A percentile compares a stretch with the other conserved stretches of the same genome.
phyloP scores from a whole-genome alignment of 805 yeast species.

The Starmerella apis region DNA sequence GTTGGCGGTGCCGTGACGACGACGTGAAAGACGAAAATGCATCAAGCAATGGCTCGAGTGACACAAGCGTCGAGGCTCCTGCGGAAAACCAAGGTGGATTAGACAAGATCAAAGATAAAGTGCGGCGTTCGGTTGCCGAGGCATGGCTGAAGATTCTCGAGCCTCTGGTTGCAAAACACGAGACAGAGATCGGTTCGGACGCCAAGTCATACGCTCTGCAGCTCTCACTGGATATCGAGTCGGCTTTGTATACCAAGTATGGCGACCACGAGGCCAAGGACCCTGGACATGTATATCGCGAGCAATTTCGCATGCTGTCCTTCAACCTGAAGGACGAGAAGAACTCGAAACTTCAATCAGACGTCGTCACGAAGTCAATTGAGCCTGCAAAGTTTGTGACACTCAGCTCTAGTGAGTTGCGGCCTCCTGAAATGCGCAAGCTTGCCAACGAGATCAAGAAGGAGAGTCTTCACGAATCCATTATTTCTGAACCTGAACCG shows the following conservation, averaged over 20 bases:
- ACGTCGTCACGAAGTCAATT: constrained; percentile 46
- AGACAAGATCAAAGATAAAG: constrained; percentile 28
- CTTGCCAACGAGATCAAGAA: constrained; percentile 62
- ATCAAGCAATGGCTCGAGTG: too few relatives aligned
- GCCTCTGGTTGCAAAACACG: background rate
- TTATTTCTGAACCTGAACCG: constrained; percentile 45
- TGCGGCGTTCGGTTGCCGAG: constrained; percentile 31
- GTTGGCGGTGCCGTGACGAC: constrained; percentile 42
- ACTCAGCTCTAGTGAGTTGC: constrained; percentile 62
- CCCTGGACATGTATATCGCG: constrained; percentile 45
- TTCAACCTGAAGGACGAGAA: constrained; percentile 50
- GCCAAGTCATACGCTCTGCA: constrained; percentile 27
- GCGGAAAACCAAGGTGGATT: too few relatives aligned
- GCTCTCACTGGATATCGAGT: constrained; percentile 45
- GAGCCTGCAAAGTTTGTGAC: constrained; percentile 49
- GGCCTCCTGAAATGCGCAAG: constrained; percentile 61
- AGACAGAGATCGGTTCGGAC: background rate
- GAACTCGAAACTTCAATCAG: constrained; percentile 46
- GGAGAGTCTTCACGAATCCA: constrained; percentile 57
- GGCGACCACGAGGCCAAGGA: constrained; percentile 29
- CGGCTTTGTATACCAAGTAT: constrained; percentile 37
- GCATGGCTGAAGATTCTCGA: constrained; percentile 32
- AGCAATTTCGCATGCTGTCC: constrained; percentile 54
- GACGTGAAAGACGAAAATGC: background rate
- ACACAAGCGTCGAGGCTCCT: background rate